Evolutionary conservation across 176 grass and related monocot species (phyloP).

Genomic region (Themeda triandra): DNA sequence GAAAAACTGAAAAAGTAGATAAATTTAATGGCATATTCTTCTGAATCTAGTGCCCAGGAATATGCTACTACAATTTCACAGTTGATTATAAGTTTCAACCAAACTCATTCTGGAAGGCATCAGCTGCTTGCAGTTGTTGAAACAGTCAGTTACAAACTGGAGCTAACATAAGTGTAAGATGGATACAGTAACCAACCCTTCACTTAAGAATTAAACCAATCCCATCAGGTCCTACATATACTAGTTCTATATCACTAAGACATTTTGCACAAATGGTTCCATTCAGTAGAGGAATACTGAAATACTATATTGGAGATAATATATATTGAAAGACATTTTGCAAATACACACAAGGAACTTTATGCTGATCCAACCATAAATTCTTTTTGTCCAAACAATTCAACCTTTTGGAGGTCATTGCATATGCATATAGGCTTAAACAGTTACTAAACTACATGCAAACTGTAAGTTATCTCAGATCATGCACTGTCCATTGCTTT

Average conservation of each 20-base stretch:
- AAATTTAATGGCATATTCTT: constrained; percentile 2
- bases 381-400: background rate
- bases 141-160: background rate
- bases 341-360: background rate
- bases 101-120: background rate
- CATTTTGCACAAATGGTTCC: background rate
- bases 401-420: background rate
- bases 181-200: background rate
- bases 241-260: constrained; percentile 14
- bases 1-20: background rate
- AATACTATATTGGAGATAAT: background rate
- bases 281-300: background rate
- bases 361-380: background rate
- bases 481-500: background rate
- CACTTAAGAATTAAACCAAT: background rate
- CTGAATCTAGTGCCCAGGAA: background rate
- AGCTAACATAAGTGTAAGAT: background rate
- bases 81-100: background rate
- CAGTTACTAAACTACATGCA: background rate
- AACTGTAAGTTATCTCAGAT: background rate
- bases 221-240: background rate
- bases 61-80: background rate
- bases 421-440: background rate
- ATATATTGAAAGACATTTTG: background rate
- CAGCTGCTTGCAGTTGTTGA: background rate